A percentile compares a stretch with the other conserved stretches of the same genome.
Conservation (phyloP, 1,139 yeast genomes). For the Geotrichum histeridarum region DNA sequence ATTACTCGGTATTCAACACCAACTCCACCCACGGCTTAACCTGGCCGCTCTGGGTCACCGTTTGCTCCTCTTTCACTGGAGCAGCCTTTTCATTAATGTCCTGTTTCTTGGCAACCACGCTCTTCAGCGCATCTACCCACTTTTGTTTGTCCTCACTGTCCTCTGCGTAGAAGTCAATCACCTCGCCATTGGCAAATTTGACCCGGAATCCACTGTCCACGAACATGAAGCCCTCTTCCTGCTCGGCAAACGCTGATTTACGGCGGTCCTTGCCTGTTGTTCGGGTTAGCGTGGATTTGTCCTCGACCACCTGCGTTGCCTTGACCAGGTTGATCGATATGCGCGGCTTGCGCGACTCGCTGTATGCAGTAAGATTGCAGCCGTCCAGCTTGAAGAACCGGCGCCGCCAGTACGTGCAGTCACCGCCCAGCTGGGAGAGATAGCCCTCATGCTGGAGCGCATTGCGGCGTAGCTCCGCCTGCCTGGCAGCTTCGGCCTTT, state of each 20-base stretch:
- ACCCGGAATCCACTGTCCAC: slow-evolving; percentile 45
- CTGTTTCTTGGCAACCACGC: slow-evolving; percentile 23
- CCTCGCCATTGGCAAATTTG: slow-evolving; percentile 60
- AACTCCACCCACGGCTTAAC: slow-evolving; percentile 30
- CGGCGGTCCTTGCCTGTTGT: slow-evolving; percentile 29
- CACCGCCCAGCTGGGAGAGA: slow-evolving; percentile 73
- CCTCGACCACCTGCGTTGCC: slow-evolving; percentile 44
- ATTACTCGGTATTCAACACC: slow-evolving; percentile 20
- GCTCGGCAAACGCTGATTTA: slow-evolving; percentile 31
- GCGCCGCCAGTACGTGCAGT: slow-evolving; percentile 58
- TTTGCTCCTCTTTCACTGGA: neutral
- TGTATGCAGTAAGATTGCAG: slow-evolving; percentile 58
- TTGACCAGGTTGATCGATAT: slow-evolving; percentile 66
- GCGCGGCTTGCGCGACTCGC: slow-evolving; percentile 57
- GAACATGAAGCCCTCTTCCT: slow-evolving; percentile 30
- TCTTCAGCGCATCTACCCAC: slow-evolving; percentile 41
- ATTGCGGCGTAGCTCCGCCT: slow-evolving; percentile 8
- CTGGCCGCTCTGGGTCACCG: slow-evolving; percentile 2
- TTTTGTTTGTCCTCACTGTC: slow-evolving; percentile 45
- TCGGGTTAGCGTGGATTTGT: slow-evolving; percentile 25
- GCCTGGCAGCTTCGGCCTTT: slow-evolving; percentile 20
- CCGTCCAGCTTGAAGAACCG: slow-evolving; percentile 59
- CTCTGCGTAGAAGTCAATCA: slow-evolving; percentile 63
- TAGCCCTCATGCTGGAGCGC: slow-evolving; percentile 46
- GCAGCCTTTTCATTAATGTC: slow-evolving; percentile 2